A percentile compares a stretch with the other conserved stretches of the same genome.
Conservation (phyloP, 305 asterid genomes). For the Fraxinus ornus region DNA sequence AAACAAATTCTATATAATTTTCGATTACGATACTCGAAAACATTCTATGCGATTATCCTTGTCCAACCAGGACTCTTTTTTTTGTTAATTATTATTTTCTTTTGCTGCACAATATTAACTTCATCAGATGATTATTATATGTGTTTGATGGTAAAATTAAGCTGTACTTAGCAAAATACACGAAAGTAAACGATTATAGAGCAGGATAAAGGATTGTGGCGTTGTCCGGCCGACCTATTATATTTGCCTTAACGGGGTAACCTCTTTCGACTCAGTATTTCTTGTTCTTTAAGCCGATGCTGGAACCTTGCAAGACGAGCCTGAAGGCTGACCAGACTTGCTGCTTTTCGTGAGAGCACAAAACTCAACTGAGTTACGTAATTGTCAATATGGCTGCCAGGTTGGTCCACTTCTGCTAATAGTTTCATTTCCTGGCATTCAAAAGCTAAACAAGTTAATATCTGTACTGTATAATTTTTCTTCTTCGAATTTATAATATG, state of each 20-base stretch:
- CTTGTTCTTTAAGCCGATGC: slow-evolving; percentile 88
- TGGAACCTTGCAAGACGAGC: slow-evolving; percentile 95
- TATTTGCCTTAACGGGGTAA: slow-evolving; percentile 44
- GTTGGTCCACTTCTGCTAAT: slow-evolving; percentile 90
- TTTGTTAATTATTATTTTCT: neutral
- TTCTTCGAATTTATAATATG: neutral
- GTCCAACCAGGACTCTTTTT: neutral
- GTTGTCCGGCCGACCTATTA: neutral
- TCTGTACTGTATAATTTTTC: neutral
- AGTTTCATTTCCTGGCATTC: slow-evolving; percentile 83
- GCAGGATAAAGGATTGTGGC: slow-evolving; percentile 11
- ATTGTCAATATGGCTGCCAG: slow-evolving; percentile 85
- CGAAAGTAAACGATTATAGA: slow-evolving; percentile 24
- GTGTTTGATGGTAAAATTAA: slow-evolving; percentile 28
- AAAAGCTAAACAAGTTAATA: slow-evolving; percentile 25
- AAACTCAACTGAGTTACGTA: slow-evolving; percentile 82
- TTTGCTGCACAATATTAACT: neutral
- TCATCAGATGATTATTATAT: slow-evolving; percentile 16
- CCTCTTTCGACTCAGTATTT: slow-evolving; percentile 65
- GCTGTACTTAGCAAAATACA: slow-evolving; percentile 38
- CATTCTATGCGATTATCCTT: neutral
- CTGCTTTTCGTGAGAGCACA: slow-evolving; percentile 88
- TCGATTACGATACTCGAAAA: no score
- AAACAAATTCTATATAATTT: no score
- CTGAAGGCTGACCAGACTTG: slow-evolving; percentile 87